These are phyloP conservation scores for Kitagawia praeruptora DNA, from an alignment of 129 eudicot species.

Conservation along the genomic window DNA sequence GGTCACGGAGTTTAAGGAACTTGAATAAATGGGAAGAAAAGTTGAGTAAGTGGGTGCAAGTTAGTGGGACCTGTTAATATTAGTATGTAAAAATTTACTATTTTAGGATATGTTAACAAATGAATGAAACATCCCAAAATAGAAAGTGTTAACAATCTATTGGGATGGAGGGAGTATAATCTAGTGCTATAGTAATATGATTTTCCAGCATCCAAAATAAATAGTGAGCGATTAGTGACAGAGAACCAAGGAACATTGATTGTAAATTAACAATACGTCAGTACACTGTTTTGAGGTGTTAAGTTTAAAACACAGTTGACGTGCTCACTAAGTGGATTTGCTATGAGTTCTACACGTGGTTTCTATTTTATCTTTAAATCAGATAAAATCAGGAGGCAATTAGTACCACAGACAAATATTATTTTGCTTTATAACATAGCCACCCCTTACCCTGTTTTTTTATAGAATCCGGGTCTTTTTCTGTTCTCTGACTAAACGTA, in stretches of 20 bases:
- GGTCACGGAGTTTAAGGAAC: too few relatives aligned
- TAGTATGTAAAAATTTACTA: too few relatives aligned
- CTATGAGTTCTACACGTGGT: not conserved
- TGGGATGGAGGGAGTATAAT: not conserved
- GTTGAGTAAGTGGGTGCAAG: too few relatives aligned
- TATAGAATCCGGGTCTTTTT: not conserved
- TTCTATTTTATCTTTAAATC: not conserved
- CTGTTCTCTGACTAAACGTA: not conserved
- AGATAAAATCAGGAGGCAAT: not conserved
- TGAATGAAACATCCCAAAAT: too few relatives aligned
- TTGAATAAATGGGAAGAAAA: too few relatives aligned
- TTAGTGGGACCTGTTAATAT: too few relatives aligned
- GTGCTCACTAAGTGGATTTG: not conserved
- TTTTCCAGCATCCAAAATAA: not conserved
- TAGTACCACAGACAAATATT: not conserved
- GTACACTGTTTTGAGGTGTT: not conserved
- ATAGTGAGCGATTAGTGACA: not conserved
- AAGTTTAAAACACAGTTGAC: not conserved
- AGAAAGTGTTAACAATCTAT: too few relatives aligned
- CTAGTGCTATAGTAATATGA: not conserved
- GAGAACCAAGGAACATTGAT: not conserved
- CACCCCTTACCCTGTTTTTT: not conserved
- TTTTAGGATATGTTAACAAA: too few relatives aligned
- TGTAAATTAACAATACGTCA: not conserved
- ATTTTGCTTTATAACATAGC: not conserved